phyloP scores from a whole-genome alignment of 495 filamentous ascomycete genomes.

The Symbiotaphrina buchneri region DNA sequence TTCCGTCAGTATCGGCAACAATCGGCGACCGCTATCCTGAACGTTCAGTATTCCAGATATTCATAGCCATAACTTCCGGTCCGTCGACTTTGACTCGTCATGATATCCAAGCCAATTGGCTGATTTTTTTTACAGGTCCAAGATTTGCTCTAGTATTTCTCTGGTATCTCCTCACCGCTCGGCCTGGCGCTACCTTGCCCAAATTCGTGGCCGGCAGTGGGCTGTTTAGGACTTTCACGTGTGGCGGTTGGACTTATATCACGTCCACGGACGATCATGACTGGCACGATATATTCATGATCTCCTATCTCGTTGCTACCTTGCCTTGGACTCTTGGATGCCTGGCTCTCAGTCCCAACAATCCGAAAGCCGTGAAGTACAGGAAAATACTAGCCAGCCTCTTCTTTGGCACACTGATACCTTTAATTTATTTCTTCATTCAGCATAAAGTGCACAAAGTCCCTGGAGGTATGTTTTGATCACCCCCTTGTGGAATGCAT shows the following conservation, averaged over 20 bases:
- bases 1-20: constrained; percentile 94
- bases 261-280: constrained; percentile 96
- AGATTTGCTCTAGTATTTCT: constrained; percentile 79
- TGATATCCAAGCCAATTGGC: constrained; percentile 1
- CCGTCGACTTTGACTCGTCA: too few relatives aligned
- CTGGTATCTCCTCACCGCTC: constrained; percentile 76
- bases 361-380: constrained; percentile 66
- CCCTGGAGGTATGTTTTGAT: constrained; percentile 56
- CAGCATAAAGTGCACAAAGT: constrained; percentile 96
- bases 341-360: constrained; percentile 70
- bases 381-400: constrained; percentile 61
- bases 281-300: constrained; percentile 99
- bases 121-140: constrained; percentile 46
- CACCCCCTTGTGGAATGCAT: constrained; percentile 4
- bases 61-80: constrained; percentile 92
- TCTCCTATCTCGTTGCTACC: constrained; percentile 86
- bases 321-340: constrained; percentile 92
- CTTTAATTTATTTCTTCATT: constrained; percentile 91
- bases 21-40: constrained; percentile 98
- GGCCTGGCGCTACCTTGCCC: constrained; percentile 47
- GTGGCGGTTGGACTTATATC: constrained; percentile 97
- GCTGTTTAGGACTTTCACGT: constrained; percentile 74
- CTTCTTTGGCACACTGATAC: constrained; percentile 82
- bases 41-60: constrained; percentile 85
- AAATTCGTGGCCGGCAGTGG: constrained; percentile 67